phyloP scores from a whole-genome alignment of 106 monocot species.

The Dendrobium officinale region DNA sequence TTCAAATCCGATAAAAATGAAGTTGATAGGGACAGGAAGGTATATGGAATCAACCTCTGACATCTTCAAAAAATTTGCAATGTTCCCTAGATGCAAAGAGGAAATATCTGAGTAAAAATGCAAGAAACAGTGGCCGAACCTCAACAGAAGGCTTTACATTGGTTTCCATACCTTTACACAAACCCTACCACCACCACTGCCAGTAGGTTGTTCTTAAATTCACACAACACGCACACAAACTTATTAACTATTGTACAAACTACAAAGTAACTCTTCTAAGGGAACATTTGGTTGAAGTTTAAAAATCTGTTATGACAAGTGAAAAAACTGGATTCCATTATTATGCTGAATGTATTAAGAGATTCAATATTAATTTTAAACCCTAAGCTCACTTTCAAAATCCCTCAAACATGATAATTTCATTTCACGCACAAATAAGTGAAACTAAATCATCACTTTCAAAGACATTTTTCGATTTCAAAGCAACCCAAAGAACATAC shows the following conservation, averaged over 20 bases:
- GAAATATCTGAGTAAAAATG: neutral
- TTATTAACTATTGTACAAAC: neutral
- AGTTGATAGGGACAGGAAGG: constrained; percentile 76
- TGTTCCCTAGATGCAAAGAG: constrained; percentile 49
- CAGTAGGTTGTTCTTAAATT: neutral
- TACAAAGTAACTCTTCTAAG: neutral
- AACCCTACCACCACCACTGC: neutral
- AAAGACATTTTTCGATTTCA: too few relatives aligned
- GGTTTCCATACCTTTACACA: neutral
- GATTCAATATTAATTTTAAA: too few relatives aligned
- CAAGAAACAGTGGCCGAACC: neutral
- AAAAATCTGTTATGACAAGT: too few relatives aligned
- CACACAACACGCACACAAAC: neutral
- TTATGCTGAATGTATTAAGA: too few relatives aligned
- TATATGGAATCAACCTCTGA: constrained; percentile 85
- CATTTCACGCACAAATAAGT: too few relatives aligned
- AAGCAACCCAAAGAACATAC: too few relatives aligned
- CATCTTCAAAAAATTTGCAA: constrained; percentile 81
- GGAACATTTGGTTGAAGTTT: neutral
- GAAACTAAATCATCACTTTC: too few relatives aligned
- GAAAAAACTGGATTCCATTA: too few relatives aligned
- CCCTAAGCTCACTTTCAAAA: too few relatives aligned
- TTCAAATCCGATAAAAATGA: constrained; percentile 97
- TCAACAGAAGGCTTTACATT: neutral
- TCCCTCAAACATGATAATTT: too few relatives aligned